A percentile compares a stretch with the other conserved stretches of the same genome.
These are phyloP conservation scores for Plasmodium falciparum DNA, from an alignment of 169 alveolate species.

Conservation along the genomic window DNA sequence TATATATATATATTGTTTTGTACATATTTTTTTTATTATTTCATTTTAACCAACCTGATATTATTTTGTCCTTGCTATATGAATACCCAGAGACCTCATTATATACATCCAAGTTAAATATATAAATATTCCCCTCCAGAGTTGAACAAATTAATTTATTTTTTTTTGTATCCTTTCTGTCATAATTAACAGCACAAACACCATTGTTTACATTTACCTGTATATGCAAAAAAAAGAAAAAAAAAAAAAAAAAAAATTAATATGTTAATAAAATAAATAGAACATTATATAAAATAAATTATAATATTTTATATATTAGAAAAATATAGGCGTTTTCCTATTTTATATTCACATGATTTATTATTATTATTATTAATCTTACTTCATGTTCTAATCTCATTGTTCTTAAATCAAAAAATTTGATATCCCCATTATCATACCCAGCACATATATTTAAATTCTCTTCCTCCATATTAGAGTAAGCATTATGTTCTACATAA, in stretches of 20 bases:
- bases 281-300: background rate
- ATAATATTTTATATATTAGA: background rate
- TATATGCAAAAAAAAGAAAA: slow-evolving; percentile 79
- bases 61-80: slow-evolving; percentile 82
- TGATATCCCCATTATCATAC: slow-evolving; percentile 94
- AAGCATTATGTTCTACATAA: slow-evolving; percentile 39
- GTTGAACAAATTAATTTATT: slow-evolving; percentile 92
- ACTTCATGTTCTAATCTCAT: slow-evolving; percentile 63
- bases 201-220: slow-evolving; percentile 92
- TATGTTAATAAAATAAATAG: background rate
- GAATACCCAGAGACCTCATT: slow-evolving; percentile 91
- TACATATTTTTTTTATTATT: background rate
- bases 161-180: slow-evolving; percentile 91
- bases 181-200: slow-evolving; percentile 91
- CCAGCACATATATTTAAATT: slow-evolving; percentile 91
- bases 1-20: too few relatives aligned
- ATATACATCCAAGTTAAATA: slow-evolving; percentile 90
- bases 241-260: background rate
- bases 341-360: slow-evolving; percentile 12
- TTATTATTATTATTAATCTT: slow-evolving; percentile 47
- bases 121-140: slow-evolving; percentile 89
- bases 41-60: slow-evolving; percentile 34
- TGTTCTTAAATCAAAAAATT: slow-evolving; percentile 88
- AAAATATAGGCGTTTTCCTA: background rate
- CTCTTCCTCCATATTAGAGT: slow-evolving; percentile 86